A percentile compares a stretch with the other conserved stretches of the same genome.
Evolutionary conservation across 495 filamentous ascomycete genomes (phyloP).

Genomic region (Aspergillus ellipticus): DNA sequence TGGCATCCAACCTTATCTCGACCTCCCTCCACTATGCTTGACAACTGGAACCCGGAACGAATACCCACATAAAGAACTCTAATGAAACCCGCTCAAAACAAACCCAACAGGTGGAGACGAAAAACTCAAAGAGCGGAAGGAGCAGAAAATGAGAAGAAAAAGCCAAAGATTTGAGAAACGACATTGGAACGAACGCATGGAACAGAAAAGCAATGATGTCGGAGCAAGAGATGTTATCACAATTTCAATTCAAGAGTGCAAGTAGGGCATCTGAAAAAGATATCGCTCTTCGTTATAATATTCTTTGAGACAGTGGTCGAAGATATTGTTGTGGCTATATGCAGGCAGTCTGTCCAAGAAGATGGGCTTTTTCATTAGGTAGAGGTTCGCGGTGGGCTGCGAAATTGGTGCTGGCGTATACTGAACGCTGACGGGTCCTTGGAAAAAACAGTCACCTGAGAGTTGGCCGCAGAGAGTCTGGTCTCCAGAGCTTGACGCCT

Average conservation of each 20-base stretch:
- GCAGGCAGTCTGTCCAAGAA: not conserved
- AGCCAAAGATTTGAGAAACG: not conserved
- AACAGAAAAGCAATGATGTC: not conserved
- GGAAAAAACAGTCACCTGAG: not conserved
- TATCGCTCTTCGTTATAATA: not conserved
- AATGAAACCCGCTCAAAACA: not conserved
- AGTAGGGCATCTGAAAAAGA: conserved; percentile 1
- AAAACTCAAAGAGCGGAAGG: not conserved
- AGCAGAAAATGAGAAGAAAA: not conserved
- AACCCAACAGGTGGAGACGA: not conserved
- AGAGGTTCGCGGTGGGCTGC: too few species aligned
- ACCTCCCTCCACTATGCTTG: not conserved
- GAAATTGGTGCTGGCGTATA: conserved; percentile 1
- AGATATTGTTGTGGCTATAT: not conserved
- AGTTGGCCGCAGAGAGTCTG: not conserved
- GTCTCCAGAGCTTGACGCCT: not conserved
- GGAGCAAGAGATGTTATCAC: not conserved
- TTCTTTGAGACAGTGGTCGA: not conserved
- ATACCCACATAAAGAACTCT: not conserved
- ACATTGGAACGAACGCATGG: not conserved
- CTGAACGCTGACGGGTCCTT: not conserved
- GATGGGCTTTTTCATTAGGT: not conserved
- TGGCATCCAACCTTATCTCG: not conserved
- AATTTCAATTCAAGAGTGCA: too few species aligned
- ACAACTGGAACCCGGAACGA: not conserved